Evolutionary conservation across 73 alveolate genomes (phyloP), one percentile per base, ranked within the genome.

Genomic region (Paraurostyla sp.): DNA sequence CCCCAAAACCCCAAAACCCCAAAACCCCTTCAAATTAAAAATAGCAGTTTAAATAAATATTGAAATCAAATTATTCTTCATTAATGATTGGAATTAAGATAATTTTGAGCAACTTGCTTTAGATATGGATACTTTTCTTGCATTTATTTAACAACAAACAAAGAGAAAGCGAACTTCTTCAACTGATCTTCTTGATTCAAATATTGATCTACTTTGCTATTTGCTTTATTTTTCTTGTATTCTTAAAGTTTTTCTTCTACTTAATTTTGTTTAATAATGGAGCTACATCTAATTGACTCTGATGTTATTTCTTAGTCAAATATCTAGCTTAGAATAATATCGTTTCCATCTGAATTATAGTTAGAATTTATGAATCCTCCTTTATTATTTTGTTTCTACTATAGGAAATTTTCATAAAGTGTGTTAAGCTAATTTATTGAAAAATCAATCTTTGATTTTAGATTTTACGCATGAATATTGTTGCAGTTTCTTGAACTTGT

Each of bases 131-230:
- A 36, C 27, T 45, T 73, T 2, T 48, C n/a, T 13, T 51, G 6
- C 86, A 73, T 49, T 45, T 73, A 68, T 30, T 73, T 73, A 22
- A 73, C 86, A 23, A 73, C 54, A 11, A 73, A n/a, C 29, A 73
- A 73, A 16, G 86, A 73, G 20, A 73, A 6, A 4, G 71, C 71
- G 29, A 48, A 73, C 30, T 73, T 48, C 29, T 36, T 22, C 33
- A 73, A 48, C 0, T 50, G 32, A 20, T 73, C 29, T 7, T 73
- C 56, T 3, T 38, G 71, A 7, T 73, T 51, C 2, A 46, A 6
- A 22, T 15, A 36, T 36, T 65, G 35, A 40, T 33, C 41, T n/a
- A 65, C 27, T 60, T 60, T 60, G 4, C 22, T 6, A 13, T 16
- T 7, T 60, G 4, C 13, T 22, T 16, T 15, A 13, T 16, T 56